Conservation (phyloP, 805 yeast species). For the Cyberlindnera amylophila region DNA sequence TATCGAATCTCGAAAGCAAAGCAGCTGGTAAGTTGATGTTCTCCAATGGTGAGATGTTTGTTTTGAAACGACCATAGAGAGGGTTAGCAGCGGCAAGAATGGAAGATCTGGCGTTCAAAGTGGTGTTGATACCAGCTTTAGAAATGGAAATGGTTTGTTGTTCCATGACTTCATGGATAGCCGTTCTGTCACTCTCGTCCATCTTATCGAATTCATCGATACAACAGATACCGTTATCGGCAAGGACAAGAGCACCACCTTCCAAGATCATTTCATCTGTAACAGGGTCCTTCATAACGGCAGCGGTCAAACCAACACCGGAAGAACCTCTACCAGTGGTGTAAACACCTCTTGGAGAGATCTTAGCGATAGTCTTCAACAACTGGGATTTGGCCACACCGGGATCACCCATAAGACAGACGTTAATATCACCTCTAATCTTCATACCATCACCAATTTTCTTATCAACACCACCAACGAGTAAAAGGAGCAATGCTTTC, state of each 20-base stretch:
- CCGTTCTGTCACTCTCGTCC: slow-evolving; percentile 96
- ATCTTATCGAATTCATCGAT: slow-evolving; percentile 98
- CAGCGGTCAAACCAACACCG: slow-evolving; percentile 98
- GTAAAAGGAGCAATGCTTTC: slow-evolving; percentile 76
- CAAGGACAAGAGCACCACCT: slow-evolving; percentile 96
- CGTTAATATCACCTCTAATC: slow-evolving; percentile 94
- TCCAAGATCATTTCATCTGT: slow-evolving; percentile 98
- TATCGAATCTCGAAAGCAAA: slow-evolving; percentile 87
- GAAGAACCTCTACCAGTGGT: slow-evolving; percentile 99
- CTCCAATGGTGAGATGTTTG: slow-evolving; percentile 85
- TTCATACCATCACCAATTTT: slow-evolving; percentile 95
- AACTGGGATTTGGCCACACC: slow-evolving; percentile 99
- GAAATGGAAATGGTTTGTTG: slow-evolving; percentile 97
- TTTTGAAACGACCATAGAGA: slow-evolving; percentile 89
- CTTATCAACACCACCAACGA: slow-evolving; percentile 95
- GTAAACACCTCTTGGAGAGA: slow-evolving; percentile 94
- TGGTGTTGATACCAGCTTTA: slow-evolving; percentile 96
- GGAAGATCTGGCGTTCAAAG: slow-evolving; percentile 92
- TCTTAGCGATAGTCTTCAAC: slow-evolving; percentile 82
- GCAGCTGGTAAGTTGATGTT: slow-evolving; percentile 97
- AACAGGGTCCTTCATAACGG: slow-evolving; percentile 98
- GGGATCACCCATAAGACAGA: slow-evolving; percentile 98
- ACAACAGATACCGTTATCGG: slow-evolving; percentile 97
- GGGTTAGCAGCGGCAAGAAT: slow-evolving; percentile 99
- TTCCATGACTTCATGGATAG: slow-evolving; percentile 99